Base-by-base conservation (phyloP, 768 basidiomycete species). In the Leccinum incarnatum region DNA sequence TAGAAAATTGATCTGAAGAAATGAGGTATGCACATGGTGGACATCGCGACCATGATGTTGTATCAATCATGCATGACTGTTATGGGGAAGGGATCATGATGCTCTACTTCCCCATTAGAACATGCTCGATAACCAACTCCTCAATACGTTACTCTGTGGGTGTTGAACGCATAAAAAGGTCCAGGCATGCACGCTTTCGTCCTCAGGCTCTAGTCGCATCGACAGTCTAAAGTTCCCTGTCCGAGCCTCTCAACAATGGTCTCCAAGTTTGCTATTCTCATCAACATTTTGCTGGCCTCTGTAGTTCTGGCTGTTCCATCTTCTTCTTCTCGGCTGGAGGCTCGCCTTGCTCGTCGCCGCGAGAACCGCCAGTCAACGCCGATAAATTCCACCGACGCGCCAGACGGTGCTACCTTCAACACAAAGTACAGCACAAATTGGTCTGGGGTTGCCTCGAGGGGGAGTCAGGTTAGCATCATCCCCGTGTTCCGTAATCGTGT, bases 401-500 rank as follows among this genome's bases (percentile, higher is more conserved):
- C 53, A 23, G 34, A 32, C 12, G 40, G 53, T 14, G 12, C 2
- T 25, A 4, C 9, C 47, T 57, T 54, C 25, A 50, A 67, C 42
- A 54, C 53, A 29, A 21, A 40, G 34, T 69, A 69, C 54, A 59
- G 56, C 25, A n/a, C 15, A 19, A 68, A 62, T 48, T 68, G 68
- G 61, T 56, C 65, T 47, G 67, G 37, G 3, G 37, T 17, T 40
- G 5, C 17, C 37, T 4, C 5, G 37, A 40, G 1, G 6, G 37
- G 23, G 2, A 2, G 23, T 25, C 4, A 29, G 37, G 37, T 40
- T n/a, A 40, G 37, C 8, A 40, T 40, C 7, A 40, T 40, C 37
- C 15, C 8, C 9, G 7, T 40, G 17, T n/a, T 40, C 17, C 19
- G 19, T n/a, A 10, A 40, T n/a, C 9, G 37, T 17, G 37, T 1